Percentiles rank a stretch among this genome's conserved stretches.
phyloP scores from a whole-genome alignment of 2,329 filamentous ascomycete species.

The Alternaria atra region DNA sequence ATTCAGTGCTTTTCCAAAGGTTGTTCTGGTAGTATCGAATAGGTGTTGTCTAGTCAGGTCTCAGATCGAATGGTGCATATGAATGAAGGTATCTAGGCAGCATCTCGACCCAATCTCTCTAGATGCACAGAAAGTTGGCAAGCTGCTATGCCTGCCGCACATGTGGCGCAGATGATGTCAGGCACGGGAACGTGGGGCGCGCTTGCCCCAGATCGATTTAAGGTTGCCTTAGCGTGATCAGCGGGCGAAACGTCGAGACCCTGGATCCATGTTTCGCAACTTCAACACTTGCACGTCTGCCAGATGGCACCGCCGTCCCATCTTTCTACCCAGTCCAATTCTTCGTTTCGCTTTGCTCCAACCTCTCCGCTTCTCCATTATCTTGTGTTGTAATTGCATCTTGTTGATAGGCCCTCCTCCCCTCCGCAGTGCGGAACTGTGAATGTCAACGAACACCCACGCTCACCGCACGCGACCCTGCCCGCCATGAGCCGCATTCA shows the following conservation, averaged over 20 bases:
- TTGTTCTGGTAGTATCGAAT: neutral
- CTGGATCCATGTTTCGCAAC: conserved; percentile 32
- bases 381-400: conserved; percentile 6
- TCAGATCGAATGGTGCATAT: neutral
- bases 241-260: conserved; percentile 31
- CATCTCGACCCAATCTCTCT: conserved; percentile 10
- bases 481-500: conserved; percentile 40
- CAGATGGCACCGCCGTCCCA: conserved; percentile 18
- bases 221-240: conserved; percentile 36
- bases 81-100: neutral
- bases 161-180: conserved; percentile 39
- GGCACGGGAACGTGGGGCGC: conserved; percentile 24
- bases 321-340: conserved; percentile 7
- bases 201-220: conserved; percentile 28
- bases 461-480: conserved; percentile 29
- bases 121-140: conserved; percentile 26
- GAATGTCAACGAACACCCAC: conserved; percentile 28
- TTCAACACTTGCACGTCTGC: conserved; percentile 16
- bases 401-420: conserved; percentile 12
- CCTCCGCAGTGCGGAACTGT: conserved; percentile 20
- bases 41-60: neutral
- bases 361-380: neutral
- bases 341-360: conserved; percentile 4
- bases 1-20: neutral
- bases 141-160: conserved; percentile 12